These are phyloP conservation scores for Aspergillus sp. DNA, from an alignment of 2,329 filamentous ascomycete species.

Conservation along the genomic window DNA sequence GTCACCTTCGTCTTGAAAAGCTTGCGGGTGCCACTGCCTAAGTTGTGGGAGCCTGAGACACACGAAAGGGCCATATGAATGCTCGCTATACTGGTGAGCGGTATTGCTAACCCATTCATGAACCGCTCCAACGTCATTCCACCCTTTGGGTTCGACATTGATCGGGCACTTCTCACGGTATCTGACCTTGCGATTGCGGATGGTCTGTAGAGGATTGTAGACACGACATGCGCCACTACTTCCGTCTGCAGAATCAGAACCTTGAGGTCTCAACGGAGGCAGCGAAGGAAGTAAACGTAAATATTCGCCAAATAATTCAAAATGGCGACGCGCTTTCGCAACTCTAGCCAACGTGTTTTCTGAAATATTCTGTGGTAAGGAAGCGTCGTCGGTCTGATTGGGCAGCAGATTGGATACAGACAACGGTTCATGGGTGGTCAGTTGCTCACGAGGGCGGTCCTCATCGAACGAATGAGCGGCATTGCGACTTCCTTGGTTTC, in stretches of 20 bases:
- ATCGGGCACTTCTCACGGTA: constrained; percentile 68
- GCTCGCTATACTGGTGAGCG: constrained; percentile 40
- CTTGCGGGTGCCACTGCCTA: constrained; percentile 14
- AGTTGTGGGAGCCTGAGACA: constrained; percentile 39
- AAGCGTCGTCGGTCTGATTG: constrained; percentile 20
- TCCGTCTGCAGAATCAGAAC: constrained; percentile 40
- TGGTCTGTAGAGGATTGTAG: constrained; percentile 89
- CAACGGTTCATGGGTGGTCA: constrained; percentile 9
- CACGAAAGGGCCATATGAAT: constrained; percentile 39
- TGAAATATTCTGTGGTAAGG: constrained; percentile 52
- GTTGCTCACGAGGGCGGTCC: constrained; percentile 13
- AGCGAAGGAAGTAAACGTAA: constrained; percentile 69
- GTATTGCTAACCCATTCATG: constrained; percentile 69
- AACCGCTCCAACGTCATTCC: constrained; percentile 64
- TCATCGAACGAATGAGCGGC: constrained; percentile 19
- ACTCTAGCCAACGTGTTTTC: constrained; percentile 71
- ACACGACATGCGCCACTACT: constrained; percentile 36
- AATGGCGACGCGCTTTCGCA: constrained; percentile 73
- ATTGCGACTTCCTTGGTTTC: constrained; percentile 11
- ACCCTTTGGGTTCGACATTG: constrained; percentile 67
- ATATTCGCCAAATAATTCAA: constrained; percentile 82
- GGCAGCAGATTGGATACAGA: constrained; percentile 23
- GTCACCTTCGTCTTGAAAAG: constrained; percentile 11
- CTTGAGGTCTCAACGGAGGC: constrained; percentile 54
- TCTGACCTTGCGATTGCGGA: constrained; percentile 80